A percentile compares a stretch with the other conserved stretches of the same genome.
Conservation (phyloP, 164 flowering plant genomes). For the Berberis vulgaris region DNA sequence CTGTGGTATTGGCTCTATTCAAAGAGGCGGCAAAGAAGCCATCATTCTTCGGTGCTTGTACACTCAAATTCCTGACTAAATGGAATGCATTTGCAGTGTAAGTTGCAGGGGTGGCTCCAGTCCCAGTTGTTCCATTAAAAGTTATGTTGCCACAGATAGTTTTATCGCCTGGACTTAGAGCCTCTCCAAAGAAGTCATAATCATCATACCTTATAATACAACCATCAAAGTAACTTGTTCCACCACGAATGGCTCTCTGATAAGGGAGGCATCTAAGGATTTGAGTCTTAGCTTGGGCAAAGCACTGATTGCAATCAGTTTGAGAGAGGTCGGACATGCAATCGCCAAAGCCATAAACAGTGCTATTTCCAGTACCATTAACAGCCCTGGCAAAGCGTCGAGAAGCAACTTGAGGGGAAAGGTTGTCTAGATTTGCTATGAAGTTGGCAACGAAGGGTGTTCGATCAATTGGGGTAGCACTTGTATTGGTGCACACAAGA, state of each 20-base stretch:
- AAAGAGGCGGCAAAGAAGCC: constrained; percentile 47
- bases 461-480: constrained; percentile 26
- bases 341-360: constrained; percentile 59
- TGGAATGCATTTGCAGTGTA: constrained; percentile 20
- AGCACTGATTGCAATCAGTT: constrained; percentile 55
- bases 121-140: constrained; percentile 11
- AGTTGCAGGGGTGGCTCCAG: constrained; percentile 9
- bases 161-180: constrained; percentile 19
- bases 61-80: constrained; percentile 44
- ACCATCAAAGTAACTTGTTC: constrained; percentile 55
- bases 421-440: constrained; percentile 32
- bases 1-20: constrained; percentile 29
- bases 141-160: constrained; percentile 31
- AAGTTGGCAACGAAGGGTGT: constrained; percentile 36
- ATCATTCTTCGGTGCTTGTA: constrained; percentile 31
- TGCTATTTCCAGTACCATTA: constrained; percentile 35
- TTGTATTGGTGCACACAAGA: constrained; percentile 43
- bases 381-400: constrained; percentile 25
- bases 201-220: constrained; percentile 73
- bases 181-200: constrained; percentile 43
- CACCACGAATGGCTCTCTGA: constrained; percentile 40
- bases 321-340: constrained; percentile 57
- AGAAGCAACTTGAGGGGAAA: constrained; percentile 31
- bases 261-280: constrained; percentile 57
- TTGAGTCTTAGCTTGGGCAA: constrained; percentile 50